phyloP scores from a whole-genome alignment of 2,329 filamentous ascomycete species.

The Ascochyta lentis region DNA sequence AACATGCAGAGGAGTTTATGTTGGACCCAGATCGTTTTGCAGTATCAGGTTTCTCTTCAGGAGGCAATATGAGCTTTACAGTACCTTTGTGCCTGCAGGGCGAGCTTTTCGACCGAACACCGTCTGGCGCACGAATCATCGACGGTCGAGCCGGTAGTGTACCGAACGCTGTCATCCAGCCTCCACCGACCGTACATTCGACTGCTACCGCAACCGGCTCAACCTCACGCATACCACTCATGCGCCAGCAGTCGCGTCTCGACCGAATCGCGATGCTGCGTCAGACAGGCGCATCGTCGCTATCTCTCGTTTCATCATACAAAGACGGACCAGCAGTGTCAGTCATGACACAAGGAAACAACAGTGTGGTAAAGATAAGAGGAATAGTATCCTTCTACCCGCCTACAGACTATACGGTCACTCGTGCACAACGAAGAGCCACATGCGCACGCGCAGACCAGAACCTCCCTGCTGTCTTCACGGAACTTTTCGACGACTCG shows the following conservation, averaged over 20 bases:
- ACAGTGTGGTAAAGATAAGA: slow-evolving; percentile 56
- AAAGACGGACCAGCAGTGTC: slow-evolving; percentile 45
- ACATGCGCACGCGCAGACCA: slow-evolving; percentile 61
- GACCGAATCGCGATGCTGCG: slow-evolving; percentile 46
- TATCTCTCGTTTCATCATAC: slow-evolving; percentile 47
- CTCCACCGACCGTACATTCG: slow-evolving; percentile 19
- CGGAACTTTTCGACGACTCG: slow-evolving; percentile 60
- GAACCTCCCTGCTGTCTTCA: slow-evolving; percentile 59
- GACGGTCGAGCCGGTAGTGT: slow-evolving; percentile 38
- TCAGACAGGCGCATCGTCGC: slow-evolving; percentile 42
- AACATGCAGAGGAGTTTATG: slow-evolving; percentile 62
- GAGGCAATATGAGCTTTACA: slow-evolving; percentile 68
- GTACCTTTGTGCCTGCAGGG: slow-evolving; percentile 65
- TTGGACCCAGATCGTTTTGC: slow-evolving; percentile 65
- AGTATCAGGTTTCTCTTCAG: slow-evolving; percentile 68
- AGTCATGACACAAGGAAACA: slow-evolving; percentile 42
- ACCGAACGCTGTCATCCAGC: slow-evolving; percentile 30
- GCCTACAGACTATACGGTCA: slow-evolving; percentile 66
- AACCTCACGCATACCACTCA: slow-evolving; percentile 43
- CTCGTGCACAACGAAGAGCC: slow-evolving; percentile 64
- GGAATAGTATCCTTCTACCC: slow-evolving; percentile 69
- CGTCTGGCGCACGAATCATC: slow-evolving; percentile 37
- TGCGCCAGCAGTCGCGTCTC: slow-evolving; percentile 40
- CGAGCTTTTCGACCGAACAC: slow-evolving; percentile 47
- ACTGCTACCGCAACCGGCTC: slow-evolving; percentile 41